Percentiles rank a stretch among this genome's conserved stretches.
phyloP scores from a whole-genome alignment of 768 basidiomycete species.

The Boletellus sp. region DNA sequence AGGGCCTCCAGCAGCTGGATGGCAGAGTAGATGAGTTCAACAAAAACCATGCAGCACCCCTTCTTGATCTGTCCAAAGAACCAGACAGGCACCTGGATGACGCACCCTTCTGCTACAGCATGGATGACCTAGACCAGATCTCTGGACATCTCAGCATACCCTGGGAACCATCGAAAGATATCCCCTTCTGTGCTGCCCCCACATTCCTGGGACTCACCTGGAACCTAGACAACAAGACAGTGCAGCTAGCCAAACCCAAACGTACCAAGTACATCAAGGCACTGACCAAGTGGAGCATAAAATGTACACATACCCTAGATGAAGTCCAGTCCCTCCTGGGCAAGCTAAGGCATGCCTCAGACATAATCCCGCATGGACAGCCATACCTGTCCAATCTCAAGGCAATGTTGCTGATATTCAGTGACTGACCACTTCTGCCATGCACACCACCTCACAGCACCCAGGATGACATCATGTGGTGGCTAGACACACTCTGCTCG shows the following conservation, averaged over 20 bases:
- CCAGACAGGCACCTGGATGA: neutral
- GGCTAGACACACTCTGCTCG: too few relatives aligned
- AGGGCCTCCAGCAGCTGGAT: neutral
- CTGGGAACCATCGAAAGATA: neutral
- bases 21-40: neutral
- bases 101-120: neutral
- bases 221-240: neutral
- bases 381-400: neutral
- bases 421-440: neutral
- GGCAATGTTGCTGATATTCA: neutral
- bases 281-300: too few relatives aligned
- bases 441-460: neutral
- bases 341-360: neutral
- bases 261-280: neutral
- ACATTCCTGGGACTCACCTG: slow-evolving; percentile 29
- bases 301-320: neutral
- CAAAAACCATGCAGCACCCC: neutral
- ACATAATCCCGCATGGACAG: neutral
- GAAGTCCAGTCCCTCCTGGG: neutral
- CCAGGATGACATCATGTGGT: slow-evolving; percentile 5
- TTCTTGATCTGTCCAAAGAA: neutral
- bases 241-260: rapidly evolving
- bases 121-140: neutral
- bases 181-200: neutral
- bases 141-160: neutral